Evolutionary conservation across 495 filamentous ascomycete species (phyloP).

Genomic region (Neurospora tetraspora): DNA sequence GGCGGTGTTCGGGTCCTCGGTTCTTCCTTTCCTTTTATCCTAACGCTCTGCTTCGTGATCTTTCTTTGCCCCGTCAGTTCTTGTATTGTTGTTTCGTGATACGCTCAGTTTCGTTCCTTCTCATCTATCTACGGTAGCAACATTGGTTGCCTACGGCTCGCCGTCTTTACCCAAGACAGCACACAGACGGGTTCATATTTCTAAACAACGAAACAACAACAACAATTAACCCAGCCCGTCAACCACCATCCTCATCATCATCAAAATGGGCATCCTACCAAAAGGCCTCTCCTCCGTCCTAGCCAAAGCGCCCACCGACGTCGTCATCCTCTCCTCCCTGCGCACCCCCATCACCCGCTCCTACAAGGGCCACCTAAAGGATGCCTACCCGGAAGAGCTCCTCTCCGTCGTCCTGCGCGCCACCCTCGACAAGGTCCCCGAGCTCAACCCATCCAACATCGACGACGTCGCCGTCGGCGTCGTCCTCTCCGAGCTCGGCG

Average conservation of each 20-base stretch:
- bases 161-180: background rate
- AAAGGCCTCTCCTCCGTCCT: conserved; percentile 66
- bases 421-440: conserved; percentile 64
- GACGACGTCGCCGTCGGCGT: conserved; percentile 80
- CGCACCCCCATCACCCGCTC: conserved; percentile 79
- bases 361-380: conserved; percentile 72
- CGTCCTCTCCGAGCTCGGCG: conserved; percentile 83
- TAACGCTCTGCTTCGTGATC: background rate
- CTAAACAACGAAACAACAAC: background rate
- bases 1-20: background rate
- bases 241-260: background rate
- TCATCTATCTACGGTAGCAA: background rate
- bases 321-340: conserved; percentile 80
- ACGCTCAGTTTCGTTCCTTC: background rate
- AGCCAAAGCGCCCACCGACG: conserved; percentile 66
- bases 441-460: conserved; percentile 60
- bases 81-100: background rate
- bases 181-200: background rate
- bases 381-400: conserved; percentile 85
- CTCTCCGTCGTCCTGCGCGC: conserved; percentile 73
- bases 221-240: background rate
- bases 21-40: background rate
- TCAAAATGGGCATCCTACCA: conserved; percentile 25
- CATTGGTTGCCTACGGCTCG: background rate
- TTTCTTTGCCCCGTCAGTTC: background rate